Evolutionary conservation across 176 grass and related monocot species (phyloP).

Genomic region (Bonia amplexicaulis): DNA sequence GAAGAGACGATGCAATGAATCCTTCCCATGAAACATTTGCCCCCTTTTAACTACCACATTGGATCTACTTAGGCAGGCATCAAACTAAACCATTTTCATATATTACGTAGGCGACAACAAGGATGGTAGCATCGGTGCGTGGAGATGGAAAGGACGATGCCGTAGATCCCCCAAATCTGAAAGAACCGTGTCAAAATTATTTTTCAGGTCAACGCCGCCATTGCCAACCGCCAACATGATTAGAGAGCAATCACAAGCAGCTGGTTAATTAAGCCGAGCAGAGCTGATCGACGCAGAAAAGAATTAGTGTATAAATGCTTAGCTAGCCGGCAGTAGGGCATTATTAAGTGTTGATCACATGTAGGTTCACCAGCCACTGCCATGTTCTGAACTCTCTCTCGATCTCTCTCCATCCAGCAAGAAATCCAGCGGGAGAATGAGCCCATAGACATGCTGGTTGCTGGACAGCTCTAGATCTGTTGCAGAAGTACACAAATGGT

Average conservation of each 20-base stretch:
- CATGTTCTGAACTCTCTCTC: slow-evolving; percentile 4
- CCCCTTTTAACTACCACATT: slow-evolving; percentile 33
- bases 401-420: neutral
- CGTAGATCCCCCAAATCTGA: slow-evolving; percentile 34
- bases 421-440: slow-evolving; percentile 7
- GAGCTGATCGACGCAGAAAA: neutral
- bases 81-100: neutral
- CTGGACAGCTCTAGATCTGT: slow-evolving; percentile 40
- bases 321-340: slow-evolving; percentile 3
- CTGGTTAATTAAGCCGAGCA: neutral
- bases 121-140: neutral
- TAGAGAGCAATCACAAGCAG: slow-evolving; percentile 36
- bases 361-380: neutral
- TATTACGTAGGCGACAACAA: neutral
- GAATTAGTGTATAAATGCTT: neutral
- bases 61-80: neutral
- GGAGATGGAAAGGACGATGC: neutral
- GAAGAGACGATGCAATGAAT: neutral
- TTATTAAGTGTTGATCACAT: slow-evolving; percentile 33
- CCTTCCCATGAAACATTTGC: neutral
- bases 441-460: neutral
- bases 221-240: slow-evolving; percentile 46
- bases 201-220: slow-evolving; percentile 37
- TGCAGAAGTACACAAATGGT: neutral
- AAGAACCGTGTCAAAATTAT: neutral